These are phyloP conservation scores for Phialophora tarda DNA, from an alignment of 2,329 filamentous ascomycete genomes.

Conservation along the genomic window DNA sequence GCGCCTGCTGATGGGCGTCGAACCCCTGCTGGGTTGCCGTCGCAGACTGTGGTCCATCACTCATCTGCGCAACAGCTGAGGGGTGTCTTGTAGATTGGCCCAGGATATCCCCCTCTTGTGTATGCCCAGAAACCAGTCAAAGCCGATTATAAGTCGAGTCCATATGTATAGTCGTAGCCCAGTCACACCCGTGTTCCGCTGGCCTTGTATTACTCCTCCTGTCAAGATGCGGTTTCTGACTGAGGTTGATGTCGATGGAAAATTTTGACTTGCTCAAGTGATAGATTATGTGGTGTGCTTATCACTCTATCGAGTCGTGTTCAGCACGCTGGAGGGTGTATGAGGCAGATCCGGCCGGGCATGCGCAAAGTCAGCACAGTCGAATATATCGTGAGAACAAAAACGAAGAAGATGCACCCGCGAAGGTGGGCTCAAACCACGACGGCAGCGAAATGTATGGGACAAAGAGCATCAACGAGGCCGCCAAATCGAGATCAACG, in stretches of 20 bases:
- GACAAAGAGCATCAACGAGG: not conserved
- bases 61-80: constrained; percentile 36
- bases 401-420: not conserved
- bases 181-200: not conserved
- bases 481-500: constrained; percentile 28
- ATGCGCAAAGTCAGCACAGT: not conserved
- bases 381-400: not conserved
- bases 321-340: not conserved
- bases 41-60: constrained; percentile 32
- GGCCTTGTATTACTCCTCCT: not conserved
- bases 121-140: constrained; percentile 25
- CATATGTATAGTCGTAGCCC: constrained; percentile 17
- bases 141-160: constrained; percentile 17
- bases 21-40: constrained; percentile 47
- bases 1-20: constrained; percentile 61
- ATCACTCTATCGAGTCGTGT: not conserved
- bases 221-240: not conserved
- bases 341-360: not conserved
- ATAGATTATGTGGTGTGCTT: not conserved
- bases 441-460: not conserved
- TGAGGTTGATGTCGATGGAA: not conserved
- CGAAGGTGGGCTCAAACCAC: not conserved
- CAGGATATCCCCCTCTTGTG: constrained; percentile 24
- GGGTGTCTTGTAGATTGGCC: not conserved
- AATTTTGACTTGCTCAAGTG: not conserved